Percentiles rank a stretch among this genome's conserved stretches.
Evolutionary conservation across 2,329 filamentous ascomycete species (phyloP).

Genomic region (Xylaria sp.): DNA sequence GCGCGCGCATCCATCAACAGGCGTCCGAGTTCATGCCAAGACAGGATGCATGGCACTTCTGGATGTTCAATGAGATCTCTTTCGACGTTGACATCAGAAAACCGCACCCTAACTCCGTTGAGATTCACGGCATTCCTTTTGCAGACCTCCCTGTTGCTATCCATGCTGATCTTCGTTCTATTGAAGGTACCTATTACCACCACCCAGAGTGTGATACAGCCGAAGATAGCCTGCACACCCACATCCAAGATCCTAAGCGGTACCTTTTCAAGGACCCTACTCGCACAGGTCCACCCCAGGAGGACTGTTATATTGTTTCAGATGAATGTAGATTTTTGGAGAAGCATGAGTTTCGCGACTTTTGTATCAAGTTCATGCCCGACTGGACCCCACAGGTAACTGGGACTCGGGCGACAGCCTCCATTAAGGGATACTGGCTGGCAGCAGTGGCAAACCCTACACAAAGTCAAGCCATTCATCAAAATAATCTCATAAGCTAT

Average conservation of each 20-base stretch:
- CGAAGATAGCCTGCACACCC: slow-evolving; percentile 37
- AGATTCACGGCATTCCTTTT: not conserved
- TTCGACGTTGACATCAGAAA: slow-evolving; percentile 31
- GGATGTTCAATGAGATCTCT: slow-evolving; percentile 15
- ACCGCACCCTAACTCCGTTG: not conserved
- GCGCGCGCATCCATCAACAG: slow-evolving; percentile 10
- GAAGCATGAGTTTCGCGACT: slow-evolving; percentile 42
- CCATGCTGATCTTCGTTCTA: slow-evolving; percentile 3
- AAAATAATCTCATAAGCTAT: not conserved
- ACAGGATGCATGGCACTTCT: slow-evolving; percentile 25
- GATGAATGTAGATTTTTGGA: slow-evolving; percentile 38
- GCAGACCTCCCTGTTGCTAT: slow-evolving; percentile 3
- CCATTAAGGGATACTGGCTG: slow-evolving; percentile 21
- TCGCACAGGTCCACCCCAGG: slow-evolving; percentile 24
- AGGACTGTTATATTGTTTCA: slow-evolving; percentile 42
- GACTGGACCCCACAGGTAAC: slow-evolving; percentile 15
- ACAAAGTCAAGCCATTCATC: not conserved
- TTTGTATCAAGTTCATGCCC: slow-evolving; percentile 30
- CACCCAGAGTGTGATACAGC: slow-evolving; percentile 41
- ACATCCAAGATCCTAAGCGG: not conserved
- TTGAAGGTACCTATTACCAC: slow-evolving; percentile 29
- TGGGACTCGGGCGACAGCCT: not conserved
- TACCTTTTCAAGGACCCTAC: slow-evolving; percentile 43
- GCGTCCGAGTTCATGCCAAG: slow-evolving; percentile 2
- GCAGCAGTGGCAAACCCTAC: not conserved